phyloP scores from a whole-genome alignment of 768 basidiomycete species.

The Amanita pseudoporphyria region DNA sequence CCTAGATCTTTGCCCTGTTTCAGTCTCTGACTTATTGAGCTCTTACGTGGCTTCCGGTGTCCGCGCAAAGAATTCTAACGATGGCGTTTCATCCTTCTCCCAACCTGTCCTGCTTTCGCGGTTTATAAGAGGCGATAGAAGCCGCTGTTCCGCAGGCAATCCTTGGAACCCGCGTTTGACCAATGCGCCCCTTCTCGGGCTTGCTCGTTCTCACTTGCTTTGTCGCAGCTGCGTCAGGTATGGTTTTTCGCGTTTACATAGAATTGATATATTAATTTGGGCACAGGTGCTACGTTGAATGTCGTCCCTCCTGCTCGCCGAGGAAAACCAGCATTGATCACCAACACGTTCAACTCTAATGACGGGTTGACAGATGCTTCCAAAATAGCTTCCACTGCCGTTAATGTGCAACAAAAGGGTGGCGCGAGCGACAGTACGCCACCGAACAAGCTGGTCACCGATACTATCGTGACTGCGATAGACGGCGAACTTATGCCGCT shows the following conservation, averaged over 20 bases:
- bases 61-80: too few species aligned
- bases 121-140: too few species aligned
- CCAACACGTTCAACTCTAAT: neutral
- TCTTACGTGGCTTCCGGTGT: too few species aligned
- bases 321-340: neutral
- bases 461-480: constrained; percentile 32
- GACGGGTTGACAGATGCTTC: constrained; percentile 19
- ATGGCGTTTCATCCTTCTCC: too few species aligned
- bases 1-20: too few species aligned
- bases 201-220: neutral
- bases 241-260: neutral
- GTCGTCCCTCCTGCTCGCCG: neutral
- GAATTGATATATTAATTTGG: neutral
- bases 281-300: neutral
- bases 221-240: neutral
- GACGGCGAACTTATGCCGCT: constrained; percentile 28
- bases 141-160: too few species aligned
- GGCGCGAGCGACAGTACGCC: constrained; percentile 19
- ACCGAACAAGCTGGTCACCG: constrained; percentile 26
- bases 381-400: constrained; percentile 25
- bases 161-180: neutral
- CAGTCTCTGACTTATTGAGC: too few species aligned
- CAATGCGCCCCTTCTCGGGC: neutral
- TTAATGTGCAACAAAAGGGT: constrained; percentile 29
- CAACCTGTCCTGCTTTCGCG: too few species aligned